Conservation (phyloP, 441 rosid genomes). For the Erysimum cheiri region DNA sequence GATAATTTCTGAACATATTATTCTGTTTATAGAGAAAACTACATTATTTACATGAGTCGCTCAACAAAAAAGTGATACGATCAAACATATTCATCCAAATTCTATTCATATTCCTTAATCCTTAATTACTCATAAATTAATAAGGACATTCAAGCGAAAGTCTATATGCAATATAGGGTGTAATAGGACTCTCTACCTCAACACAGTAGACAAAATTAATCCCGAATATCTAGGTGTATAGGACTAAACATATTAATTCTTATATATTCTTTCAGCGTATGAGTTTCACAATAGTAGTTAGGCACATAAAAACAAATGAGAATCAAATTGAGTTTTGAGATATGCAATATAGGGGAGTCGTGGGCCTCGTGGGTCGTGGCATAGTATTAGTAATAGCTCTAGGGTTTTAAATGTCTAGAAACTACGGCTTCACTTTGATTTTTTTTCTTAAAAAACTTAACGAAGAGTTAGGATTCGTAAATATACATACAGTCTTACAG, state of each 20-base stretch:
- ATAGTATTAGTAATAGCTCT: conserved; percentile 6
- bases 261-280: conserved; percentile 1
- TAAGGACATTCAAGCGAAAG: neutral
- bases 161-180: no score
- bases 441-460: neutral
- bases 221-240: neutral
- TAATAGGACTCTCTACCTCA: no score
- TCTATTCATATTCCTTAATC: neutral
- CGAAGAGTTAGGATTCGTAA: conserved; percentile 3
- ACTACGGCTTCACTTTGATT: neutral
- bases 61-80: neutral
- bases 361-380: conserved; percentile 1
- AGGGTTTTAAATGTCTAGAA: conserved; percentile 15
- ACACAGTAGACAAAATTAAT: neutral
- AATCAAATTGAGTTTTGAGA: conserved; percentile 17
- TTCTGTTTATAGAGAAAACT: no score
- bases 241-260: neutral
- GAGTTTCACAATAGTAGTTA: conserved; percentile 11
- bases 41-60: neutral
- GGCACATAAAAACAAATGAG: conserved; percentile 18
- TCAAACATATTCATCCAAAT: neutral
- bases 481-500: neutral
- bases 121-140: neutral
- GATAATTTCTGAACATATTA: no score
- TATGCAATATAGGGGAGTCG: conserved; percentile 8